Evolutionary conservation across 2,329 filamentous ascomycete genomes (phyloP).

Genomic region (Coleophoma cylindrospora): DNA sequence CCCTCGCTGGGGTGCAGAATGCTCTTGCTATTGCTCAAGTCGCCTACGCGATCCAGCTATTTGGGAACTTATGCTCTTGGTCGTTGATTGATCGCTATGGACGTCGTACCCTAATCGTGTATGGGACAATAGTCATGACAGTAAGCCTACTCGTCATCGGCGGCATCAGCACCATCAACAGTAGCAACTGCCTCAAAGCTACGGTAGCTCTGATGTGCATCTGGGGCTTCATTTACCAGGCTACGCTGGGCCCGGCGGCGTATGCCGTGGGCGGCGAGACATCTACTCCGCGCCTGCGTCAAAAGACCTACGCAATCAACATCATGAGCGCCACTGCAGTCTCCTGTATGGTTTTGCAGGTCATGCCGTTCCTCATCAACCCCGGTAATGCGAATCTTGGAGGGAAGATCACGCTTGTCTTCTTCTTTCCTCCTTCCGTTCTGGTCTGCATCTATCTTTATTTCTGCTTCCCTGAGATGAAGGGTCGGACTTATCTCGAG

Average conservation of each 20-base stretch:
- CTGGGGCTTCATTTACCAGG: slow-evolving; percentile 11
- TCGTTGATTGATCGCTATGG: slow-evolving; percentile 25
- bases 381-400: slow-evolving; percentile 26
- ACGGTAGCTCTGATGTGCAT: background rate
- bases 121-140: slow-evolving; percentile 23
- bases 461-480: slow-evolving; percentile 17
- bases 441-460: slow-evolving; percentile 21
- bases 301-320: slow-evolving; percentile 30
- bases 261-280: slow-evolving; percentile 27
- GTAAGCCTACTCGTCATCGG: slow-evolving; percentile 24
- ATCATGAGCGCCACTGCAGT: slow-evolving; percentile 25
- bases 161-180: slow-evolving; percentile 24
- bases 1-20: no score
- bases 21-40: background rate
- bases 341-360: slow-evolving; percentile 24
- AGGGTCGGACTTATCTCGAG: slow-evolving; percentile 5
- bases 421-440: slow-evolving; percentile 22
- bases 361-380: slow-evolving; percentile 27
- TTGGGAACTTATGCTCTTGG: slow-evolving; percentile 27
- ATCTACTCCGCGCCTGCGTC: slow-evolving; percentile 22
- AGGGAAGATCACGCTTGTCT: slow-evolving; percentile 28
- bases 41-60: slow-evolving; percentile 24
- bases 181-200: slow-evolving; percentile 4
- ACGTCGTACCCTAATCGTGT: slow-evolving; percentile 24
- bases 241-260: slow-evolving; percentile 24